Conservation (phyloP, 1,284 basidiomycete species). For the Sporisorium exsertum region DNA sequence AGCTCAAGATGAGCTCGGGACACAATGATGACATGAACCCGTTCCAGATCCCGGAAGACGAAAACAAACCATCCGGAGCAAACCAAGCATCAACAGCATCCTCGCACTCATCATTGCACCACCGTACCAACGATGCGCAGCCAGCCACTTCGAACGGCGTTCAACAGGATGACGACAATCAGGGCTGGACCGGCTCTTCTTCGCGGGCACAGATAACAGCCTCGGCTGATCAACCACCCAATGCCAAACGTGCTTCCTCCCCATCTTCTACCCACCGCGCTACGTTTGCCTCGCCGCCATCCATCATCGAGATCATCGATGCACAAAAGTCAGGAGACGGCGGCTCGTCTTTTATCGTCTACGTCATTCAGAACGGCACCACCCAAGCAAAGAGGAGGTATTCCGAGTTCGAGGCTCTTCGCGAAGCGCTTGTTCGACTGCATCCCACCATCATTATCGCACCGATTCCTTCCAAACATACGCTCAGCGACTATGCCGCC, state of each 20-base stretch:
- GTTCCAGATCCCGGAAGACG: constrained; percentile 51
- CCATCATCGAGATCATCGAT: constrained; percentile 73
- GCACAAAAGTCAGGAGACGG: constrained; percentile 91
- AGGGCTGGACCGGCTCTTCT: constrained; percentile 41
- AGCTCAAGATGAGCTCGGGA: constrained; percentile 28
- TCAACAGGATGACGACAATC: constrained; percentile 33
- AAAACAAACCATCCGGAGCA: constrained; percentile 14
- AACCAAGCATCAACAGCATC: constrained; percentile 17
- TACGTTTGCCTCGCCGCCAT: constrained; percentile 40
- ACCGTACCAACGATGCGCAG: background rate
- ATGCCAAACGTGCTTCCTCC: constrained; percentile 2
- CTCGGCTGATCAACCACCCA: background rate
- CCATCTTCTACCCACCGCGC: constrained; percentile 21
- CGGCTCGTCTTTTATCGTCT: constrained; percentile 88
- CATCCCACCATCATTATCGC: constrained; percentile 98
- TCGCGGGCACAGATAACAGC: constrained; percentile 28
- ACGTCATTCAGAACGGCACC: constrained; percentile 87
- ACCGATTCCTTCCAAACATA: constrained; percentile 97
- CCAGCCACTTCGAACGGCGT: constrained; percentile 8
- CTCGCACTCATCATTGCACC: constrained; percentile 21
- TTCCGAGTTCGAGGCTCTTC: constrained; percentile 95
- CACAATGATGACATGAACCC: constrained; percentile 40
- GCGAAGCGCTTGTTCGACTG: constrained; percentile 83
- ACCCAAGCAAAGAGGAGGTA: constrained; percentile 90
- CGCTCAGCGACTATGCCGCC: constrained; percentile 93